phyloP scores from a whole-genome alignment of 2,329 filamentous ascomycete genomes.

The Sporothrix curviconia region DNA sequence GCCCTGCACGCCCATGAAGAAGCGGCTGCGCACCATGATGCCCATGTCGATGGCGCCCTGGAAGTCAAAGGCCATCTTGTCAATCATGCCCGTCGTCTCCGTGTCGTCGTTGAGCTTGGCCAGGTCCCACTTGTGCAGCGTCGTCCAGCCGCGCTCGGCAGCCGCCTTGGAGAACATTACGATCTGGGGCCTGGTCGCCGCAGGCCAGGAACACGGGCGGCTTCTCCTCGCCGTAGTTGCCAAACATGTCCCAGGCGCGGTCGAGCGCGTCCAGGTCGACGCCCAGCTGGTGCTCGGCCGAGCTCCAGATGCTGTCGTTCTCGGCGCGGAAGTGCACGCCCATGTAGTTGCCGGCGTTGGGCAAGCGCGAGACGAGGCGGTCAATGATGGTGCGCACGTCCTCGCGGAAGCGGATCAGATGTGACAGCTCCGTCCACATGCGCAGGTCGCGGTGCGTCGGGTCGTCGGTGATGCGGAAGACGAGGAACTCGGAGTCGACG shows the following conservation, averaged over 20 bases:
- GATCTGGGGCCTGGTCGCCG: slow-evolving; percentile 29
- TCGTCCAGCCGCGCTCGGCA: slow-evolving; percentile 27
- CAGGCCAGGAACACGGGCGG: slow-evolving; percentile 31
- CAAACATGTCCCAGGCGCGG: slow-evolving; percentile 24
- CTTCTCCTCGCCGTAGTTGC: slow-evolving; percentile 17
- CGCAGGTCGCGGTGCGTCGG: slow-evolving; percentile 28
- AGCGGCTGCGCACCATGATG: slow-evolving; percentile 27
- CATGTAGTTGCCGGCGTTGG: slow-evolving; percentile 23
- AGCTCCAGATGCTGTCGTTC: slow-evolving; percentile 32
- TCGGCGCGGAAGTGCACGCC: slow-evolving; percentile 33
- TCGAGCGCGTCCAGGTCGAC: slow-evolving; percentile 31
- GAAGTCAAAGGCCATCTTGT: slow-evolving; percentile 29
- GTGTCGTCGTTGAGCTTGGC: slow-evolving; percentile 17
- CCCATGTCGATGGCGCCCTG: slow-evolving; percentile 30
- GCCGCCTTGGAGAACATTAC: slow-evolving; percentile 26
- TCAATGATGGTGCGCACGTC: slow-evolving; percentile 23
- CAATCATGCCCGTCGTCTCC: slow-evolving; percentile 21
- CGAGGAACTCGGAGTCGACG: slow-evolving; percentile 27
- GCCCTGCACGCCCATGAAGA: slow-evolving; percentile 30
- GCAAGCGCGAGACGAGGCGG: slow-evolving; percentile 22
- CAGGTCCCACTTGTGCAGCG: slow-evolving; percentile 30
- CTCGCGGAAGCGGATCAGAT: slow-evolving; percentile 28
- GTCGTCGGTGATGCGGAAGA: slow-evolving; percentile 33
- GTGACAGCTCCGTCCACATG: slow-evolving; percentile 30
- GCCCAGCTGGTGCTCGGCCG: slow-evolving; percentile 28